A percentile compares a stretch with the other conserved stretches of the same genome.
Conservation (phyloP, 176 grass and related monocot species). For the Dactylis glomerata region DNA sequence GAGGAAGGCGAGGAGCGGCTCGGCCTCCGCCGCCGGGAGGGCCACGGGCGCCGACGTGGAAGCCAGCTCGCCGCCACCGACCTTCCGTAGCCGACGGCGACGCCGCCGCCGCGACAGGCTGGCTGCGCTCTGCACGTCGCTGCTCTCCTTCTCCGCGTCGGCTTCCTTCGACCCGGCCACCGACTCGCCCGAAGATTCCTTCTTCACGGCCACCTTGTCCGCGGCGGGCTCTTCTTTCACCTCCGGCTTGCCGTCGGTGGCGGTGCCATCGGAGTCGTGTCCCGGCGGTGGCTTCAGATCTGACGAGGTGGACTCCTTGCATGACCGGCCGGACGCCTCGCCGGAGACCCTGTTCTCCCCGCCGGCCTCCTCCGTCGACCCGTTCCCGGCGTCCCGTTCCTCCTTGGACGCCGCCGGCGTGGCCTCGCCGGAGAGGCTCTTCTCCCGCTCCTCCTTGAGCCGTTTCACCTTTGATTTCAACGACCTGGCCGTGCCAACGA, state of each 20-base stretch:
- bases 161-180: slow-evolving; percentile 62
- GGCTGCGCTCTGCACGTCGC: slow-evolving; percentile 83
- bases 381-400: slow-evolving; percentile 33
- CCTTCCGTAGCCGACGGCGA: slow-evolving; percentile 30
- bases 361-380: slow-evolving; percentile 4
- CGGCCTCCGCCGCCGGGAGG: slow-evolving; percentile 39
- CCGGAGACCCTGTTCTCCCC: slow-evolving; percentile 42
- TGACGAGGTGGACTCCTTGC: slow-evolving; percentile 88
- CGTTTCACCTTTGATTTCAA: slow-evolving; percentile 77
- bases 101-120: slow-evolving; percentile 46
- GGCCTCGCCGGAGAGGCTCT: slow-evolving; percentile 36
- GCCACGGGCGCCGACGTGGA: slow-evolving; percentile 1
- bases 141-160: slow-evolving; percentile 59
- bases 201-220: slow-evolving; percentile 7
- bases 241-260: neutral
- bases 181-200: slow-evolving; percentile 61
- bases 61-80: slow-evolving; percentile 19
- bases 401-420: slow-evolving; percentile 16
- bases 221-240: neutral
- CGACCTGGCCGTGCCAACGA: slow-evolving; percentile 53
- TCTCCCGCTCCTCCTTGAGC: slow-evolving; percentile 63
- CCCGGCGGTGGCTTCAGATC: slow-evolving; percentile 49
- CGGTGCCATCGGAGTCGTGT: neutral
- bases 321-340: slow-evolving; percentile 57
- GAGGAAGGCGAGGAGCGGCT: slow-evolving; percentile 57